phyloP scores from a whole-genome alignment of 1,139 yeast genomes.

The Hyphopichia burtonii region DNA sequence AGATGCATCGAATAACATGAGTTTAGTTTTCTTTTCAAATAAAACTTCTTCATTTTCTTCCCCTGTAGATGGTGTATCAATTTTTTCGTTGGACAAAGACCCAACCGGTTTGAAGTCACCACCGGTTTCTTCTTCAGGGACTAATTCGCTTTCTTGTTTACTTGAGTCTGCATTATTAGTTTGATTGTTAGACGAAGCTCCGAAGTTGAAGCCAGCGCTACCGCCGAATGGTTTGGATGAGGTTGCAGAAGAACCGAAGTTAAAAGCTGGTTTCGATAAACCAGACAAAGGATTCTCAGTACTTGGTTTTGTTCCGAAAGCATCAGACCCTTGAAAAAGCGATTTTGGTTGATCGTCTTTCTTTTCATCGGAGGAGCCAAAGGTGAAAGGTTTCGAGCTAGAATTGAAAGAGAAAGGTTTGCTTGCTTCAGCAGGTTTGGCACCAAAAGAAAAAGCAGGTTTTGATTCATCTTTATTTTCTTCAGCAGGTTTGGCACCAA shows the following conservation, averaged over 20 bases:
- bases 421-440: conserved; percentile 5
- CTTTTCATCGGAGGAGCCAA: conserved; percentile 2
- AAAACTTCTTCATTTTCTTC: conserved; percentile 77
- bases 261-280: conserved; percentile 1
- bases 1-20: conserved; percentile 58
- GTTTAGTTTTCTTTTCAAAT: conserved; percentile 69
- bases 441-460: conserved; percentile 14
- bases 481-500: conserved; percentile 9
- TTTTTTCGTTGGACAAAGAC: conserved; percentile 40
- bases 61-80: conserved; percentile 59
- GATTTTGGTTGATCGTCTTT: conserved; percentile 2
- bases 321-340: background rate
- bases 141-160: conserved; percentile 20
- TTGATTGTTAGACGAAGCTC: conserved; percentile 6
- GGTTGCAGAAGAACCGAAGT: conserved; percentile 11
- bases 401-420: conserved; percentile 12
- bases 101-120: conserved; percentile 51
- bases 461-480: conserved; percentile 5
- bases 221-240: conserved; percentile 8
- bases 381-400: conserved; percentile 5
- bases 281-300: conserved; percentile 19
- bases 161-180: conserved; percentile 40
- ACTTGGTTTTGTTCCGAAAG: conserved; percentile 21
- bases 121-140: conserved; percentile 39
- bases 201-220: conserved; percentile 15